Percentiles rank a stretch among this genome's conserved stretches.
Evolutionary conservation across 495 filamentous ascomycete species (phyloP).

Genomic region (Penicillium herquei): DNA sequence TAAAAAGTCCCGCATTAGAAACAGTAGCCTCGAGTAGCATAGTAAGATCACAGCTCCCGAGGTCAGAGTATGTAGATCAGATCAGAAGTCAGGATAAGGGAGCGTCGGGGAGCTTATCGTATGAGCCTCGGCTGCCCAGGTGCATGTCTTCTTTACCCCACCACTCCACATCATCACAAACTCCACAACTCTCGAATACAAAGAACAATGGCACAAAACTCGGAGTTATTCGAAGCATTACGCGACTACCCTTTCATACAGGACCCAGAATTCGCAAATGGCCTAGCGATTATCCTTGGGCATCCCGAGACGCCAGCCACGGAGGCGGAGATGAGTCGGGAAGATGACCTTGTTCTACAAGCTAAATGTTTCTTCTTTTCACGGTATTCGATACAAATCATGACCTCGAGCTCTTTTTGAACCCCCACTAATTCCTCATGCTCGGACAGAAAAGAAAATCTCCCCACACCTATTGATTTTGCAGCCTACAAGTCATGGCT

Average conservation of each 20-base stretch:
- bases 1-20: too few species aligned
- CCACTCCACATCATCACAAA: slow-evolving; percentile 6
- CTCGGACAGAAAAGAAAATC: slow-evolving; percentile 37
- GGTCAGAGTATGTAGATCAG: too few species aligned
- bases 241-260: slow-evolving; percentile 37
- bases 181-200: neutral
- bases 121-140: neutral
- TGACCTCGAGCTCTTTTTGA: too few species aligned
- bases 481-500: slow-evolving; percentile 45
- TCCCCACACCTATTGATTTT: slow-evolving; percentile 38
- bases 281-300: slow-evolving; percentile 48
- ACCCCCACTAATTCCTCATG: neutral
- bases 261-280: slow-evolving; percentile 49
- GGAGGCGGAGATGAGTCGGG: slow-evolving; percentile 37
- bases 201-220: slow-evolving; percentile 5
- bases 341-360: slow-evolving; percentile 46
- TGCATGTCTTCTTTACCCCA: neutral
- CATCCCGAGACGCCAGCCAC: slow-evolving; percentile 41
- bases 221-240: slow-evolving; percentile 26
- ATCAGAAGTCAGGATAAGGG: too few species aligned
- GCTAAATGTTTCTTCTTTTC: slow-evolving; percentile 56
- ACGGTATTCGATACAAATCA: slow-evolving; percentile 27
- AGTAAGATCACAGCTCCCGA: too few species aligned
- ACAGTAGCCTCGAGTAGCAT: too few species aligned
- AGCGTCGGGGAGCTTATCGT: neutral